A percentile compares a stretch with the other conserved stretches of the same genome.
Evolutionary conservation across 805 yeast genomes (phyloP).

Genomic region (Hermanozyma aechmeae): DNA sequence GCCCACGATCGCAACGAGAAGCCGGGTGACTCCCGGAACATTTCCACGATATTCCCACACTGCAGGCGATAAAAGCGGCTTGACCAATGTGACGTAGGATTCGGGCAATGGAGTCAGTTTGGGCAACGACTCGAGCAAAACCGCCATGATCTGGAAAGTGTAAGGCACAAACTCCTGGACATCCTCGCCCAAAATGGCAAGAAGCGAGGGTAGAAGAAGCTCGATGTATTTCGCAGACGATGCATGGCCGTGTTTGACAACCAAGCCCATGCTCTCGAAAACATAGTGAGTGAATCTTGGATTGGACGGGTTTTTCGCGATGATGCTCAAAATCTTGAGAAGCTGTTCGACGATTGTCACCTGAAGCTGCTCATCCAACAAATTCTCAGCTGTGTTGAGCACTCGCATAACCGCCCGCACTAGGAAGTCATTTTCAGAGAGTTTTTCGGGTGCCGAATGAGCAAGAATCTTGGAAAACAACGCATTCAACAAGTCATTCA

Average conservation of each 20-base stretch:
- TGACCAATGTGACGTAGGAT: conserved; percentile 54
- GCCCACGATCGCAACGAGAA: conserved; percentile 57
- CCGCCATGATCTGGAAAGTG: conserved; percentile 83
- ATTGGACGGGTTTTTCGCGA: conserved; percentile 86
- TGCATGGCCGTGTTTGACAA: conserved; percentile 42
- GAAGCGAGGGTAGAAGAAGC: conserved; percentile 55
- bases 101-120: conserved; percentile 44
- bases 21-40: conserved; percentile 83
- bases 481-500: conserved; percentile 52
- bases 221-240: conserved; percentile 33
- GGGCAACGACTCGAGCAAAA: conserved; percentile 56
- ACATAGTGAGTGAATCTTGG: conserved; percentile 88
- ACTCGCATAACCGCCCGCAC: conserved; percentile 86
- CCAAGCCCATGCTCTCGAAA: conserved; percentile 78
- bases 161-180: conserved; percentile 94
- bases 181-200: conserved; percentile 66
- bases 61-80: conserved; percentile 80
- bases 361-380: conserved; percentile 35
- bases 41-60: conserved; percentile 94
- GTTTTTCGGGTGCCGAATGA: conserved; percentile 63
- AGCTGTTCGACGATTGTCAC: conserved; percentile 53
- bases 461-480: conserved; percentile 57
- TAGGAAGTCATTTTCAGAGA: conserved; percentile 91
- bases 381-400: conserved; percentile 60
- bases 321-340: conserved; percentile 56